Conservation (phyloP, 768 basidiomycete genomes). For the Tylopilus cervinicoccineus region DNA sequence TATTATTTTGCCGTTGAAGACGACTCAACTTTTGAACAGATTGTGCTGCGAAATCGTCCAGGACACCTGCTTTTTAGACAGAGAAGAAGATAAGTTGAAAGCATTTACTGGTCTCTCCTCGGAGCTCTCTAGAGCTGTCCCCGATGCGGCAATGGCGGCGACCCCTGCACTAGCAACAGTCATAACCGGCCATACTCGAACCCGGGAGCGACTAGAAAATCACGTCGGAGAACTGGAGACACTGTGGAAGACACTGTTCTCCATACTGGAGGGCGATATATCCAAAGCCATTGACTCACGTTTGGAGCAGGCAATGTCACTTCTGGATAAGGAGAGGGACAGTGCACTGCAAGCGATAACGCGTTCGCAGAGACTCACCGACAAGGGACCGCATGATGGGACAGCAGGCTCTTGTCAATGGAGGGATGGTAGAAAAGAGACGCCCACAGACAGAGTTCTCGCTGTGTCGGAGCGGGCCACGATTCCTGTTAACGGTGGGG, state of each 20-base stretch:
- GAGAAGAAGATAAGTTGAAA: constrained; percentile 44
- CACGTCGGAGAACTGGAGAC: constrained; percentile 37
- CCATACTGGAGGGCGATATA: constrained; percentile 39
- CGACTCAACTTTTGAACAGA: constrained; percentile 28
- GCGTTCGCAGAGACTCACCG: constrained; percentile 15
- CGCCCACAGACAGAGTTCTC: constrained; percentile 8
- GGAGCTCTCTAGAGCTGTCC: constrained; percentile 43
- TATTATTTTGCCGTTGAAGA: constrained; percentile 4
- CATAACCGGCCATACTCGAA: constrained; percentile 39
- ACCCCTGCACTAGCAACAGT: constrained; percentile 45
- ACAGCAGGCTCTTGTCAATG: constrained; percentile 8
- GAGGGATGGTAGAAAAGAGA: constrained; percentile 12
- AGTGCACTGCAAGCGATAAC: constrained; percentile 16
- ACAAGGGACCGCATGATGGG: constrained; percentile 6
- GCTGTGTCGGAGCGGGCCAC: constrained; percentile 12
- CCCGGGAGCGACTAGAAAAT: constrained; percentile 39
- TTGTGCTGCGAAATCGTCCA: constrained; percentile 44
- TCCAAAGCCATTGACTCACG: constrained; percentile 33
- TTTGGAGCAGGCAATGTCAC: constrained; percentile 32
- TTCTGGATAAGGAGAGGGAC: constrained; percentile 32
- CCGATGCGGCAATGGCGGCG: constrained; percentile 39
- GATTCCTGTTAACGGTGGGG: constrained; percentile 7
- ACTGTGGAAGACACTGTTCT: constrained; percentile 47
- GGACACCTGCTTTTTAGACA: constrained; percentile 39
- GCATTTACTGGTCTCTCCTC: constrained; percentile 48